Conservation (phyloP, 331 rosid genomes). For the Quercus tomentella region DNA sequence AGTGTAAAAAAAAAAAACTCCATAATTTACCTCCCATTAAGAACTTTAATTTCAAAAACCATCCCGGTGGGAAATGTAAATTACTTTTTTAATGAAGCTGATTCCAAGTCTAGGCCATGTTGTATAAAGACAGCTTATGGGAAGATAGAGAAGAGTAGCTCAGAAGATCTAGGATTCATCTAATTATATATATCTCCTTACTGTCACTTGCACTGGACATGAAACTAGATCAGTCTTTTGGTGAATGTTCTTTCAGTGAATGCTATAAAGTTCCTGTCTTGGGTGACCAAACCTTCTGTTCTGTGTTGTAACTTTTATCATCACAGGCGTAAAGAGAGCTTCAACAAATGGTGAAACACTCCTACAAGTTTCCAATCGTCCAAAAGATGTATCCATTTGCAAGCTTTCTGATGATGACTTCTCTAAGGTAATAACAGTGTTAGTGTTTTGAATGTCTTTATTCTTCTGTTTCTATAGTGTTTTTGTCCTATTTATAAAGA, state of each 20-base stretch:
- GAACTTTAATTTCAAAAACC: not conserved
- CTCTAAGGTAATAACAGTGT: slow-evolving; percentile 46
- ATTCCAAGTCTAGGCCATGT: not conserved
- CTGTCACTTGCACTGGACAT: no score
- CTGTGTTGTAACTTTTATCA: not conserved
- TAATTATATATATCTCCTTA: no score
- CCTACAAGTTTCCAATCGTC: slow-evolving; percentile 46
- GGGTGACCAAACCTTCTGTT: slow-evolving; percentile 18
- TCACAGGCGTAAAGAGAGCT: slow-evolving; percentile 44
- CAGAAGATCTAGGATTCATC: not conserved
- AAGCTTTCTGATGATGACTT: slow-evolving; percentile 75
- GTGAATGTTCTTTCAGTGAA: not conserved
- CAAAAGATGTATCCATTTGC: slow-evolving; percentile 42
- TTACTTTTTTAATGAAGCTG: not conserved
- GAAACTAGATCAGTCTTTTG: not conserved
- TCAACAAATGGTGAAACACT: slow-evolving; percentile 34
- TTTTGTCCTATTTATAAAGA: not conserved
- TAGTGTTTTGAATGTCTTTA: slow-evolving; percentile 14
- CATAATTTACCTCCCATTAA: not conserved
- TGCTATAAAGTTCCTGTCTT: not conserved
- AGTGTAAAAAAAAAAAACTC: no score
- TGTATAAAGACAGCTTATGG: not conserved
- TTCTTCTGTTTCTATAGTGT: not conserved
- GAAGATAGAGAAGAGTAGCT: not conserved
- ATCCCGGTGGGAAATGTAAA: not conserved